Evolutionary conservation across 2,329 filamentous ascomycete genomes (phyloP), one percentile per base, ranked within the genome.

Genomic region (Stemphylium beticola): DNA sequence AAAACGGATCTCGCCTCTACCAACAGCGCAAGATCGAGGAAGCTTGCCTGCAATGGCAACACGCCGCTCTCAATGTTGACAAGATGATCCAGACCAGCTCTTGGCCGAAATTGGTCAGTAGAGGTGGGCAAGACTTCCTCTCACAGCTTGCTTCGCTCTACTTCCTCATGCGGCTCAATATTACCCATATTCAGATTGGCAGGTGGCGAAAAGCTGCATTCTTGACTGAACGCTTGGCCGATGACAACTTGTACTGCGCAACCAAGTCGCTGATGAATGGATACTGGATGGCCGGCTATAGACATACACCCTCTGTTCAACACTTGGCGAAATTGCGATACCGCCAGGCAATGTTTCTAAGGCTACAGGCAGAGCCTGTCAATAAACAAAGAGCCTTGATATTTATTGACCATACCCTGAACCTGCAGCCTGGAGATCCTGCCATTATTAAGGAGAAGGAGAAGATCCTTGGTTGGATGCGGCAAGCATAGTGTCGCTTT

Each of bases 161-260:
- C 22, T 66, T 67, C 17, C 29, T 57, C 5, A 52, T 64, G 31
- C 55, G 49, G 11, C 57, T 66, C 17, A 66, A 64, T 33, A 52
- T 56, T n/a, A 50, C 42, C 7, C 62, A 62, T 20, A 14, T 60
- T 14, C 34, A 55, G 32, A 43, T 61, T 32, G 29, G 15, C 8
- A 49, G 33, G 8, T 55, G 54, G 33, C 17, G 51, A 37, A 41
- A 47, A 2, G 40, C 44, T 14, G 15, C 38, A 24, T 50, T 36
- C 18, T 31, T 50, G 8, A 33, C 44, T 4, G 32, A 39, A 2
- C 11, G 43, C 0, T 18, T 58, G 42, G 57, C 48, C 4, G 45
- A 58, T 10, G 48, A 50, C 8, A 26, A 51, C 2, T 22, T 60
- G 17, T 41, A 36, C 0, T 40, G 8, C 14, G 59, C 57, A 3